Percentiles rank a stretch among this genome's conserved stretches.
These are phyloP conservation scores for Melampsora occidentalis DNA, from an alignment of 1,284 basidiomycete genomes.

Conservation along the genomic window DNA sequence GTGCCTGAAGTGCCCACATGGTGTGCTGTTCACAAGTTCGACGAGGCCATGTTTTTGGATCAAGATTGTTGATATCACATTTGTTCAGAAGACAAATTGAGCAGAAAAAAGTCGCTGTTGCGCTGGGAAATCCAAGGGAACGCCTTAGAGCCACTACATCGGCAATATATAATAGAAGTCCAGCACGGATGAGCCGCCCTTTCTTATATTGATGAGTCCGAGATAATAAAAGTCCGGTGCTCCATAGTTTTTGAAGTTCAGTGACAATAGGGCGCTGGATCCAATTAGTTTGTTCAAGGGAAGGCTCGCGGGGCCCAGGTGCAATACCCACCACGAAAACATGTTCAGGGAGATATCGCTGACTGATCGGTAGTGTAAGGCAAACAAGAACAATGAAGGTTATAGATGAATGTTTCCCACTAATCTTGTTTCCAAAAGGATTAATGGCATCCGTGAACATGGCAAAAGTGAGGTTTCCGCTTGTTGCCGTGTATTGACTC, in stretches of 20 bases:
- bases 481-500: neutral
- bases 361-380: constrained; percentile 47
- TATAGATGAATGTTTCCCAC: constrained; percentile 22
- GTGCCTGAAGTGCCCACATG: constrained; percentile 20
- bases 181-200: neutral
- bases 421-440: neutral
- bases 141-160: constrained; percentile 28
- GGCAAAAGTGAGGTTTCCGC: constrained; percentile 15
- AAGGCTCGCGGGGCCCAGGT: constrained; percentile 50
- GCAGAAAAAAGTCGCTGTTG: constrained; percentile 9
- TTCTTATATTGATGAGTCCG: neutral
- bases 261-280: constrained; percentile 51
- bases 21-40: neutral
- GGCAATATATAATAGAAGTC: constrained; percentile 39
- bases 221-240: constrained; percentile 48
- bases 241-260: constrained; percentile 52
- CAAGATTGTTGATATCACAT: constrained; percentile 20
- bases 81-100: constrained; percentile 39
- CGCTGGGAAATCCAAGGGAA: constrained; percentile 34
- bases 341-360: constrained; percentile 53
- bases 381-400: constrained; percentile 25
- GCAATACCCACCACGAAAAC: constrained; percentile 55
- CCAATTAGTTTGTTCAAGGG: constrained; percentile 49
- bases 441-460: neutral
- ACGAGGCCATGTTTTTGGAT: constrained; percentile 18